These are phyloP conservation scores for Aspergillus hiratsukae DNA, from an alignment of 2,329 filamentous ascomycete species.

Conservation along the genomic window DNA sequence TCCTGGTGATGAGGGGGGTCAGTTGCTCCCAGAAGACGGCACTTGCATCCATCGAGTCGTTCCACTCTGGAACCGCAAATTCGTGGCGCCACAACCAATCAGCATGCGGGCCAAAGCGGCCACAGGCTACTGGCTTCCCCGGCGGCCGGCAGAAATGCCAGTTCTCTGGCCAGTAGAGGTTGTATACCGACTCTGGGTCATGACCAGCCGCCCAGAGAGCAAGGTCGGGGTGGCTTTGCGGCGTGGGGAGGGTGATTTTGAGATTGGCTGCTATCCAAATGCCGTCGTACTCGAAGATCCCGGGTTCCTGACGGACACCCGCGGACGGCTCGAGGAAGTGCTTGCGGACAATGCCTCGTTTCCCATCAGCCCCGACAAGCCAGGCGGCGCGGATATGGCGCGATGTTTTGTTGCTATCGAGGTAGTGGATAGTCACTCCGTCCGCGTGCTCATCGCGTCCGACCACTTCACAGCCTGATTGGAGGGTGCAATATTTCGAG, in stretches of 20 bases:
- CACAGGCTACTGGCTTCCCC: too few species aligned
- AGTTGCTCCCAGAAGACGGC: too few species aligned
- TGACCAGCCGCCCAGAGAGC: slow-evolving; percentile 25
- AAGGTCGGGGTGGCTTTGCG: slow-evolving; percentile 24
- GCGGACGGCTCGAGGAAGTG: slow-evolving; percentile 21
- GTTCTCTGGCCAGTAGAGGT: slow-evolving; percentile 25
- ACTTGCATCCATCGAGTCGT: too few species aligned
- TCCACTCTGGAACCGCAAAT: too few species aligned
- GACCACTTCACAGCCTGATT: neutral
- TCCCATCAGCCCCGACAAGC: slow-evolving; percentile 27
- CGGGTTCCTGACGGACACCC: too few species aligned
- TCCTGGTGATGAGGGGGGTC: too few species aligned
- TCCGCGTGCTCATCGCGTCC: neutral
- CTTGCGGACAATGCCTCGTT: slow-evolving; percentile 29
- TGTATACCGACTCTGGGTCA: slow-evolving; percentile 23
- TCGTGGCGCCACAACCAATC: too few species aligned
- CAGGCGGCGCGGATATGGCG: slow-evolving; percentile 3
- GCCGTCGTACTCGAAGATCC: slow-evolving; percentile 18
- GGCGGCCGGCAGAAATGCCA: slow-evolving; percentile 11
- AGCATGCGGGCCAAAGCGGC: too few species aligned
- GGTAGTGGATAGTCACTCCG: neutral
- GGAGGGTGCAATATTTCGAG: neutral
- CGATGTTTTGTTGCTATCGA: neutral
- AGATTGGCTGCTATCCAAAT: slow-evolving; percentile 29
- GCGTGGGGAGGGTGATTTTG: slow-evolving; percentile 21